phyloP scores from a whole-genome alignment of 106 monocot species.

The Phalaenopsis aphrodite region DNA sequence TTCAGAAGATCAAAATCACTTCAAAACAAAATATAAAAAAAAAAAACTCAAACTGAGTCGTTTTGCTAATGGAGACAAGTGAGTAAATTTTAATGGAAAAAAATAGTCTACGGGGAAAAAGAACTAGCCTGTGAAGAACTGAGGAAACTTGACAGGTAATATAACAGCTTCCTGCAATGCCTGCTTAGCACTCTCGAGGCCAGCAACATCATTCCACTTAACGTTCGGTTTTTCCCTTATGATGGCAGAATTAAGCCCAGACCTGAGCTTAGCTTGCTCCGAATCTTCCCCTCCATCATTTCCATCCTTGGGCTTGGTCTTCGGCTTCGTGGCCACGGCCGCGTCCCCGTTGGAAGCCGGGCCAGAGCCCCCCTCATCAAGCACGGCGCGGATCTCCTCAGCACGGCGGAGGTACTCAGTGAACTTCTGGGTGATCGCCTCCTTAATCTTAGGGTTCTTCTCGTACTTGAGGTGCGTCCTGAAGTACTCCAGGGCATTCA shows the following conservation, averaged over 20 bases:
- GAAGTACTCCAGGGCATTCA: constrained; percentile 88
- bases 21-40: neutral
- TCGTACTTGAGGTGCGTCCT: constrained; percentile 70
- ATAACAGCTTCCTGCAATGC: constrained; percentile 80
- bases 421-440: constrained; percentile 84
- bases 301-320: constrained; percentile 69
- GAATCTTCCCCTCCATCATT: constrained; percentile 52
- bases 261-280: constrained; percentile 63
- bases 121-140: constrained; percentile 64
- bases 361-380: constrained; percentile 63
- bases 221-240: constrained; percentile 75
- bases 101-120: neutral
- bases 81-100: neutral
- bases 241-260: constrained; percentile 67
- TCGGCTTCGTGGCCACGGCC: constrained; percentile 48
- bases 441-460: constrained; percentile 75
- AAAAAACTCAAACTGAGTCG: neutral
- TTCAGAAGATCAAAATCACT: neutral
- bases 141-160: constrained; percentile 71
- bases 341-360: constrained; percentile 56
- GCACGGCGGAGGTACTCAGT: constrained; percentile 81
- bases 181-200: constrained; percentile 82
- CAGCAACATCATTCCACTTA: constrained; percentile 79
- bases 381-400: constrained; percentile 71
- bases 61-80: neutral